Evolutionary conservation across 306 rosid genomes (phyloP), one percentile per base, ranked within the genome.

Genomic region (Dalbergia cultrata): DNA sequence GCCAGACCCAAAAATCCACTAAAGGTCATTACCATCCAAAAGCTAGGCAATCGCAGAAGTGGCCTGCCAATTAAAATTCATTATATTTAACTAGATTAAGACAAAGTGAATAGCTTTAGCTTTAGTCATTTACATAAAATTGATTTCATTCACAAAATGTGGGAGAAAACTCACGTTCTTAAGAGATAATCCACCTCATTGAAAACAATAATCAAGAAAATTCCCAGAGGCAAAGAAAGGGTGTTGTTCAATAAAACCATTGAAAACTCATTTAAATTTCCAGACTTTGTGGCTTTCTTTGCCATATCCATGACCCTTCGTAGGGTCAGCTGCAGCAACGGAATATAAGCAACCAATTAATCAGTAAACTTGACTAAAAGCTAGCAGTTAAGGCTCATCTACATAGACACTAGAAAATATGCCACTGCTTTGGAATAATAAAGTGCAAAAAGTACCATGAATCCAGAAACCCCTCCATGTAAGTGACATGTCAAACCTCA

Each of bases 271-370:
- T 93, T 96, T 78, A 96, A 78, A 82, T 88, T 93, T 82, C 99
- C 99, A 45, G 98, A 91, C 85, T 90, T 90, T 37, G 99, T 90
- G 60, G 83, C 75, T 56, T 85, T 96, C 85, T 93, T 96, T 70
- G 99, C 99, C 8, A 94, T 90, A 88, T 96, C 99, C 94, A 96
- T 96, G 87, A 93, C 89, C 81, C 91, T 89, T 67, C 93, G 93
- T 44, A 96, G 89, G 50, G 94, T 96, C 83, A 96, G 87, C 99
- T 96, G 92, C 84, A 88, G 45, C 59, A 65, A 77, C 21, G 72
- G 84, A 73, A 78, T 74, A 82, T 7, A 73, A 53, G 75, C 67
- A 76, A 82, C 33, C 44, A 22, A 79, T 43, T 34, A 53, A 83
- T 87, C 72, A 87, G 75, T 34, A 70, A 67, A 76, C 66, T 74